Percentiles rank a stretch among this genome's conserved stretches.
Evolutionary conservation across 2,329 filamentous ascomycete genomes (phyloP).

Genomic region (Epichloe sibirici): DNA sequence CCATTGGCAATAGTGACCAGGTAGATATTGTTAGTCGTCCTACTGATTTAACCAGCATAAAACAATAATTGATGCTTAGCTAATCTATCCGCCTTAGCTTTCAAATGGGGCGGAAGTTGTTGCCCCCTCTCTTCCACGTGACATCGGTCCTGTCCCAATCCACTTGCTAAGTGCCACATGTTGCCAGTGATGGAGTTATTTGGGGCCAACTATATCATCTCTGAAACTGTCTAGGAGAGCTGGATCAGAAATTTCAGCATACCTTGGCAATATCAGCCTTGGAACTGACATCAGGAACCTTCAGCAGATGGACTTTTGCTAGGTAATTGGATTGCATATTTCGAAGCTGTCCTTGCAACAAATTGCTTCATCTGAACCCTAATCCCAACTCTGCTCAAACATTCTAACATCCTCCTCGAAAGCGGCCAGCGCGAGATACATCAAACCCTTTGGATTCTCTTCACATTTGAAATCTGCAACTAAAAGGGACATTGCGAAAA

Average conservation of each 20-base stretch:
- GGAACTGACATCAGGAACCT: conserved; percentile 12
- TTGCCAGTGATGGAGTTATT: background rate
- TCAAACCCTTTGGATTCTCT: background rate
- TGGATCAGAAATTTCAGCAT: conserved; percentile 13
- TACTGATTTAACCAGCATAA: background rate
- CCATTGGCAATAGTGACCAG: background rate
- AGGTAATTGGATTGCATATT: background rate
- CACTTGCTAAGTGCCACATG: conserved; percentile 6
- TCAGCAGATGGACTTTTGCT: conserved; percentile 1
- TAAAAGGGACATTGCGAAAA: conserved; percentile 13
- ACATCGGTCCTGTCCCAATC: background rate
- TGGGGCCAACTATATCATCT: conserved; percentile 2
- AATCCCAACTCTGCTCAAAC: background rate
- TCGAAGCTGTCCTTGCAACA: background rate
- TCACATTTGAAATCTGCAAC: background rate
- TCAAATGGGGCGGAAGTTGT: background rate
- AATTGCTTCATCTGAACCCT: background rate
- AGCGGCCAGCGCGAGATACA: background rate
- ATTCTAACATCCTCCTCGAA: background rate
- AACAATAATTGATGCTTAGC: background rate
- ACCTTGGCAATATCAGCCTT: conserved; percentile 16
- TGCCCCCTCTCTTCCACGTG: conserved; percentile 2
- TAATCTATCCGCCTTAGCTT: background rate
- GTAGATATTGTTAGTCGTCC: background rate
- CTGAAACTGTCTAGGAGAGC: conserved; percentile 11